Evolutionary conservation across 768 basidiomycete genomes (phyloP).

Genomic region (Lentinula boryana): DNA sequence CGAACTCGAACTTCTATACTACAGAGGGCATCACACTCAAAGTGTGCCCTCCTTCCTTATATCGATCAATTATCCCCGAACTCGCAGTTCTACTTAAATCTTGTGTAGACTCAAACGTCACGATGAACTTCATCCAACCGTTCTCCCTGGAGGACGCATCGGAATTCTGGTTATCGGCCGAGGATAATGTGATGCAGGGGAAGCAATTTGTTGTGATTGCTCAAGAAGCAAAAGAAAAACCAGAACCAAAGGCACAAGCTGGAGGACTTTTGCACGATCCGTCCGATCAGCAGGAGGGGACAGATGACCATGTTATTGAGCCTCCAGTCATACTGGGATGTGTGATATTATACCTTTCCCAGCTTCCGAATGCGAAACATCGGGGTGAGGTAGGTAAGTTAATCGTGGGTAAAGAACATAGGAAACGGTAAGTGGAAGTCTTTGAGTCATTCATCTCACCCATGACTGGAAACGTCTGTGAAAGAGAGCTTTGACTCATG

Average conservation of each 20-base stretch:
- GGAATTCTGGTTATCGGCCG: neutral
- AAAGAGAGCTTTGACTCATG: neutral
- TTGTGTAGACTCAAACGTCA: neutral
- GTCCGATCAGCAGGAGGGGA: neutral
- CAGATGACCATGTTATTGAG: neutral
- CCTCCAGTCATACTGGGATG: neutral
- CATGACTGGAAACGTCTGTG: neutral
- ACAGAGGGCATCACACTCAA: neutral
- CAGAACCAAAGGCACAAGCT: neutral
- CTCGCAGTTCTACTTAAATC: neutral
- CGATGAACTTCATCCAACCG: conserved; percentile 1
- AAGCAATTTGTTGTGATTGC: neutral
- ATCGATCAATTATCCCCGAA: neutral
- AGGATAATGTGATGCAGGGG: neutral
- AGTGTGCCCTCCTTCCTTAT: neutral
- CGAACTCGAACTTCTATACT: neutral
- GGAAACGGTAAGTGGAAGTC: neutral
- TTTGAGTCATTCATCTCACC: neutral
- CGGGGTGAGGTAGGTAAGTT: neutral
- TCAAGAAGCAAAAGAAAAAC: neutral
- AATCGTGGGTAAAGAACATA: neutral
- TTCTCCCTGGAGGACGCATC: neutral
- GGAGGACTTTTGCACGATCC: neutral
- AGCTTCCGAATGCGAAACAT: neutral
- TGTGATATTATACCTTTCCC: neutral